phyloP scores from a whole-genome alignment of 1,284 basidiomycete species.

The Coniferiporia sulphurascens region DNA sequence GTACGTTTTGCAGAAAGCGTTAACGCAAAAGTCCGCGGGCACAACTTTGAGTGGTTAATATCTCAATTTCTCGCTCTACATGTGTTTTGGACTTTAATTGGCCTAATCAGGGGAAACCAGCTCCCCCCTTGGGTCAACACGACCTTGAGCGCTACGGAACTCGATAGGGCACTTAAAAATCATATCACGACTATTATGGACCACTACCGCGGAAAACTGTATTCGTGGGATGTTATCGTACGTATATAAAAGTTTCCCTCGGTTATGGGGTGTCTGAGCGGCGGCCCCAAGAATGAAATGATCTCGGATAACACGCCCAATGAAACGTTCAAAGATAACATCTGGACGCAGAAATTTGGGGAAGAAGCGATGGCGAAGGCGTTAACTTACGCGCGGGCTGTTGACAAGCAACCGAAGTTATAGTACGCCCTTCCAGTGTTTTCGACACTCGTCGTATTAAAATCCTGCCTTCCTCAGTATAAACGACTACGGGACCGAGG shows the following conservation, averaged over 20 bases:
- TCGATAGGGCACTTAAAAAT: conserved; percentile 14
- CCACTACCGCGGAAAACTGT: conserved; percentile 16
- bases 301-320: conserved; percentile 18
- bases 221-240: conserved; percentile 16
- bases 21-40: conserved; percentile 15
- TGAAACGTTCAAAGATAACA: conserved; percentile 19
- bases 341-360: conserved; percentile 18
- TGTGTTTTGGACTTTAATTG: neutral
- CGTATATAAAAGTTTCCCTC: neutral
- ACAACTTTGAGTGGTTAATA: conserved; percentile 15
- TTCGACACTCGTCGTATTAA: neutral
- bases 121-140: conserved; percentile 17
- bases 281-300: conserved; percentile 14
- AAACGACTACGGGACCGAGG: conserved; percentile 18
- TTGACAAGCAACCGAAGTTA: conserved; percentile 10
- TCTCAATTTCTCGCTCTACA: neutral
- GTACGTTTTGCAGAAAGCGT: conserved; percentile 16
- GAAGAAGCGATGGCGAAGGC: conserved; percentile 16
- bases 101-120: conserved; percentile 14
- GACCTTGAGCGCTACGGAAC: conserved; percentile 10
- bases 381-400: conserved; percentile 10
- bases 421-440: conserved; percentile 6
- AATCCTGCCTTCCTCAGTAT: conserved; percentile 3
- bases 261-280: neutral
- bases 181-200: conserved; percentile 18